These are phyloP conservation scores for Solanum raphanifolium DNA, from an alignment of 257 asterid genomes.

Conservation along the genomic window DNA sequence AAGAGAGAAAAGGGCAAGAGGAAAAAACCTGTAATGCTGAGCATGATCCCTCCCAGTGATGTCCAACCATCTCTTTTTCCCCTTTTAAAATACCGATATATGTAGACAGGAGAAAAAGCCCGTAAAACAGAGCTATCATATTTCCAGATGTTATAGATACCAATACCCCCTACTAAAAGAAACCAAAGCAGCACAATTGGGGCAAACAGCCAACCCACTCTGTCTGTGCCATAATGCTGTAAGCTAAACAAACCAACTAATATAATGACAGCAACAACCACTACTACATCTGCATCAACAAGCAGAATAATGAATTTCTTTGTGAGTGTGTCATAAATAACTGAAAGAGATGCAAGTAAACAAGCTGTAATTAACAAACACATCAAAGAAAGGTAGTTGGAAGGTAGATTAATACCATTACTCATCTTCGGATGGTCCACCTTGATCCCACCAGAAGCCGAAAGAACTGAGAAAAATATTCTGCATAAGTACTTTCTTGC, in stretches of 20 bases:
- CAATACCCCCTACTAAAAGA: conserved; percentile 86
- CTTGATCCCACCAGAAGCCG: conserved; percentile 93
- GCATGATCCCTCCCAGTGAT: conserved; percentile 98
- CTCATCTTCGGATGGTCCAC: conserved; percentile 83
- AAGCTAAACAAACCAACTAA: conserved; percentile 88
- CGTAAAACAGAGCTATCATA: conserved; percentile 66
- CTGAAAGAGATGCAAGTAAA: background rate
- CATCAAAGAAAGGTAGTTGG: background rate
- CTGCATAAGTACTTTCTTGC: conserved; percentile 3
- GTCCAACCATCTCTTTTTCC: conserved; percentile 60
- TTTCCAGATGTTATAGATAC: conserved; percentile 69
- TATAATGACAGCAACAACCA: conserved; percentile 74
- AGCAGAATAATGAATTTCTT: background rate
- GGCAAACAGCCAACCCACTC: conserved; percentile 96
- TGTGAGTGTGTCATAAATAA: background rate
- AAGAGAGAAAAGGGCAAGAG: background rate
- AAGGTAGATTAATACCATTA: conserved; percentile 41
- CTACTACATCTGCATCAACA: conserved; percentile 69
- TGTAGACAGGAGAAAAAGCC: conserved; percentile 84
- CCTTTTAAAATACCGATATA: conserved; percentile 60
- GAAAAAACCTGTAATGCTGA: conserved; percentile 80
- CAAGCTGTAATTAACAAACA: background rate
- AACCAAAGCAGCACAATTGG: conserved; percentile 93
- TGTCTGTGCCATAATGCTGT: conserved; percentile 96
- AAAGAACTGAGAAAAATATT: conserved; percentile 53